Evolutionary conservation across 208 protist genomes (phyloP).

Genomic region (Crithidia bombi): DNA sequence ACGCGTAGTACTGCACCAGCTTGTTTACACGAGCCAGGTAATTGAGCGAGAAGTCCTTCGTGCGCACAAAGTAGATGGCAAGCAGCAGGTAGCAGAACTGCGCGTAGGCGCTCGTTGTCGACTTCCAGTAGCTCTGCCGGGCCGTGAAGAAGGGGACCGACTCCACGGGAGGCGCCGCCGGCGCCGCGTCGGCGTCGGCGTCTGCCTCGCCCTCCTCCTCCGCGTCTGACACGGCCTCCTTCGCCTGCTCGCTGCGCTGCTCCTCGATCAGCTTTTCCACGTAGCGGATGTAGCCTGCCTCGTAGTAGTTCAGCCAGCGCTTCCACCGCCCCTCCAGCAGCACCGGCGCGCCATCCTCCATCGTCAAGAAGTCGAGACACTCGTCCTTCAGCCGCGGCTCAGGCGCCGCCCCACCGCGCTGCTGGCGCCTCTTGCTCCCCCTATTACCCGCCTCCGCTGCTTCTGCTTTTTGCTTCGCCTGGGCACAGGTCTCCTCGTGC

Average conservation of each 20-base stretch:
- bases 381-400: slow-evolving; percentile 34
- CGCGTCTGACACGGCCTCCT: background rate
- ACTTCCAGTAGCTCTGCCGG: slow-evolving; percentile 27
- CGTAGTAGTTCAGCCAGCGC: slow-evolving; percentile 35
- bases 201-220: slow-evolving; percentile 1
- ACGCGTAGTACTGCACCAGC: slow-evolving; percentile 47
- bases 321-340: slow-evolving; percentile 30
- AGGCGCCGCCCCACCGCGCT: background rate
- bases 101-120: slow-evolving; percentile 40
- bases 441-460: background rate
- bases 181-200: background rate
- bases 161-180: background rate
- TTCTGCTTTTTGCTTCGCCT: background rate
- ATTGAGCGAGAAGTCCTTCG: slow-evolving; percentile 46
- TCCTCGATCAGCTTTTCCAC: slow-evolving; percentile 20
- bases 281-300: slow-evolving; percentile 34
- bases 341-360: slow-evolving; percentile 35
- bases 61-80: slow-evolving; percentile 46
- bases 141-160: slow-evolving; percentile 27
- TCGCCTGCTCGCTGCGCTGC: background rate
- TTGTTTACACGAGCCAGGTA: slow-evolving; percentile 51
- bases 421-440: background rate
- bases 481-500: slow-evolving; percentile 7
- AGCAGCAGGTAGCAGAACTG: slow-evolving; percentile 48
- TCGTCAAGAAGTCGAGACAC: slow-evolving; percentile 43